Base-by-base conservation (phyloP, 179 eudicot genomes). In the Camellia oleifera region DNA sequence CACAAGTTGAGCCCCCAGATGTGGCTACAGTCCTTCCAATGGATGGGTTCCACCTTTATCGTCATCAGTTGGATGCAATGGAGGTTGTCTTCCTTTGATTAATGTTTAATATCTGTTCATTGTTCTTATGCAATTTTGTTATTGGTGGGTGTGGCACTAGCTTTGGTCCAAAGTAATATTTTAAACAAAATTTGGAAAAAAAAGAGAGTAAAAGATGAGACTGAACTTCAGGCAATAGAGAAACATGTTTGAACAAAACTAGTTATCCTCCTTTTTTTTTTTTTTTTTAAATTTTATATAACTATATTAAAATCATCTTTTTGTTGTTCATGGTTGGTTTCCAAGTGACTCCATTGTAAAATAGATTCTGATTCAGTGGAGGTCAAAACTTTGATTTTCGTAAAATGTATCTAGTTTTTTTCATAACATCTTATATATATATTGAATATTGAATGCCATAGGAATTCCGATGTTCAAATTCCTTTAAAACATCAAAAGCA, bases 1-100 rank as follows among this genome's bases (percentile, higher is more conserved):
- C 92, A 81, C 90, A 82, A 82, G 88, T 89, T 71, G 89, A 86
- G 15, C 88, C 97, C 60, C 91, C 93, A 15, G 89, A 91, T 67
- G 88, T 97, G 79, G 97, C 99, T 66, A 85, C 74, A 50, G 95
- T 91, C 81, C 91, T 97, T 65, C 97, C 99, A 23, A 97, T 97
- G 99, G 99, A 97, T 86, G 99, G 99, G 26, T 97, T 94, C 80
- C 98, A 97, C 87, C 97, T 97, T 14, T 97, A 97, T 86, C 97
- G 97, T 76, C 92, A 82, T 85, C 95, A 97, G 79, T 88, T 97
- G 79, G 98, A 94, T 83, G 86, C 89, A 61, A 97, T 94, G 99
- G 91, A 97, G 92, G 99, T 97, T 80, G 69, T 79, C 76, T 48
- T 69, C 45, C 58, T 23, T 13, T 57, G 52, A 60, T 45, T 46